Evolutionary conservation across 768 basidiomycete species (phyloP), one percentile per base, ranked within the genome.

Genomic region (Lactifluus subvellereus): DNA sequence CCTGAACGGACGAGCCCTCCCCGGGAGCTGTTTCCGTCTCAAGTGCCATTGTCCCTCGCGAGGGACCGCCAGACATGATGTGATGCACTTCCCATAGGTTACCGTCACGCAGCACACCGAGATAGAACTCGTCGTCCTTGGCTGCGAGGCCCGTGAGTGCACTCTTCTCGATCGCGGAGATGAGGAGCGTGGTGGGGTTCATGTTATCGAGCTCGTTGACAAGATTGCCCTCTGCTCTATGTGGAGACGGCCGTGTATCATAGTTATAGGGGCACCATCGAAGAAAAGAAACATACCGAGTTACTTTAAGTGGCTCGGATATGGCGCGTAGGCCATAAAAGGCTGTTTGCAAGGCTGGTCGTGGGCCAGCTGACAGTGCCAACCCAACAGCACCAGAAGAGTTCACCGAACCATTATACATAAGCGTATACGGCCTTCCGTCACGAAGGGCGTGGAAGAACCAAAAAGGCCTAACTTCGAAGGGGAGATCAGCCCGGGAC

Each of bases 371-470:
- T 71, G 49, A 68, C 57, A 51, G 64, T 60, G 82, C 87, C 6
- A 93, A 60, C 0, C 89, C 91, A 11, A 91, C 82, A 4, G 89
- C 88, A 7, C 91, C 91, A 7, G 80, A 76, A 0, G 82, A 84
- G 59, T 80, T 72, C 30, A 89, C 78, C 1, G 77, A 70, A 42
- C 77, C 74, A 54, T 87, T 81, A 61, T 79, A 73, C 62, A 91
- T 84, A 10, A 92, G 75, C 0, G 90, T 91, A 33, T 86, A 82
- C 0, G 86, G 84, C 20, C 86, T 75, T 14, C 89, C 1, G 88
- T 91, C 6, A 89, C 74, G 71, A 92, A 92, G 0, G 89, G 89
- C 2, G 91, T 92, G 2, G 89, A 86, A 0, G 89, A 78, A 0
- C 85, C 86, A 22, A 87, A 72, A 20, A 91, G 77, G 4, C 89